Conservation (phyloP, 2,329 filamentous ascomycete genomes). For the Ophiostoma ulmi region DNA sequence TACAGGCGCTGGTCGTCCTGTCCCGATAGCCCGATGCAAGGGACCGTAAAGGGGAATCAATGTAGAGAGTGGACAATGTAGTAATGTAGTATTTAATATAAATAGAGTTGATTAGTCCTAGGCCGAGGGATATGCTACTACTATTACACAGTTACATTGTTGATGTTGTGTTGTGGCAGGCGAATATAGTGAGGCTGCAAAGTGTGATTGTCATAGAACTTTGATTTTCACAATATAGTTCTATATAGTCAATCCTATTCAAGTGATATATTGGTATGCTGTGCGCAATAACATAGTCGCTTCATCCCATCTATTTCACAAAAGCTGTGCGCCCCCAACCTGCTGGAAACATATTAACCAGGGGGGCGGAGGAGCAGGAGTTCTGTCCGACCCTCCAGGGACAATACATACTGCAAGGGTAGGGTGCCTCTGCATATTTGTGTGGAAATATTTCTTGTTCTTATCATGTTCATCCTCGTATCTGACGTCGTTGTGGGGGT, state of each 20-base stretch:
- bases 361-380: slow-evolving; percentile 4
- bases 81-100: not conserved
- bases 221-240: not conserved
- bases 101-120: not conserved
- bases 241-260: not conserved
- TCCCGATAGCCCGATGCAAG: not conserved
- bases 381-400: slow-evolving; percentile 2
- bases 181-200: not conserved
- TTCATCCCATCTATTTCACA: not conserved
- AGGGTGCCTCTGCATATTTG: not conserved
- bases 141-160: not conserved
- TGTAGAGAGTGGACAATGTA: not conserved
- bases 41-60: not conserved
- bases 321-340: not conserved
- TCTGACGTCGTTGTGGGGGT: not conserved
- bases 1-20: not conserved
- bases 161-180: not conserved
- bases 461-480: not conserved
- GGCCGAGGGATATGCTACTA: no score
- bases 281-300: not conserved
- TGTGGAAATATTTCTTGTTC: not conserved
- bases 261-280: not conserved
- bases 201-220: not conserved
- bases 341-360: not conserved
- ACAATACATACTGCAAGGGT: not conserved